Evolutionary conservation across 192 early-diverging fungal genomes (phyloP).

Genomic region (Coemansia umbellata): DNA sequence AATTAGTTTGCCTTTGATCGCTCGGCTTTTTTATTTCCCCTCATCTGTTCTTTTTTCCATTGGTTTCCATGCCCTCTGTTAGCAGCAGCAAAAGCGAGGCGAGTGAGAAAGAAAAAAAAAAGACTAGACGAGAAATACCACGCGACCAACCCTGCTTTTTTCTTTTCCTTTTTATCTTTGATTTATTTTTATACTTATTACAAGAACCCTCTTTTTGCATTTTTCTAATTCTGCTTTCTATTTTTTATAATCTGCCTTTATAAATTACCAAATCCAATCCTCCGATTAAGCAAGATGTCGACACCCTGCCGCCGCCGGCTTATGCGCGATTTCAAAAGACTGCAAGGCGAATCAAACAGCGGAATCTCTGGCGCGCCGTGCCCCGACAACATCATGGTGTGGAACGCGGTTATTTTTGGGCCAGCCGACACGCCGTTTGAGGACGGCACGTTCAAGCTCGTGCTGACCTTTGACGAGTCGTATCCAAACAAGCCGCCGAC

Average conservation of each 20-base stretch:
- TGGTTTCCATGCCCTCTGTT: too few species aligned
- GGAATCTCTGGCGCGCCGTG: constrained; percentile 87
- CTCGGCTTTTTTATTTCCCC: too few species aligned
- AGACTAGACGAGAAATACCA: too few species aligned
- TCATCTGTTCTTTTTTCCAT: too few species aligned
- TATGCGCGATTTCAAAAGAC: constrained; percentile 97
- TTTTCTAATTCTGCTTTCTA: neutral
- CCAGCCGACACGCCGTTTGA: constrained; percentile 96
- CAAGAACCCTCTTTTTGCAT: neutral
- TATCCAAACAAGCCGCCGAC: constrained; percentile 98
- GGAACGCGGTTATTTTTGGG: constrained; percentile 99
- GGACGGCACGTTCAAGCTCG: constrained; percentile 94
- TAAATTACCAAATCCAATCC: neutral
- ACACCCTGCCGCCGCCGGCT: constrained; percentile 89
- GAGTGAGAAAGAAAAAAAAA: too few species aligned
- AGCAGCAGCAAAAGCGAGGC: too few species aligned
- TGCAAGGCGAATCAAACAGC: constrained; percentile 90
- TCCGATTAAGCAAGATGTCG: constrained; percentile 60
- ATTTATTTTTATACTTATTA: neutral
- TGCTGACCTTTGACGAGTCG: constrained; percentile 92
- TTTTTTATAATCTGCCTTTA: neutral
- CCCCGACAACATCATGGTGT: constrained; percentile 94
- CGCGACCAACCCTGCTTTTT: neutral
- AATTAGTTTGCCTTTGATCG: too few species aligned
- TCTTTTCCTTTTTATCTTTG: neutral